Evolutionary conservation across 768 basidiomycete genomes (phyloP).

Genomic region (Sporobolomyces phaffii): DNA sequence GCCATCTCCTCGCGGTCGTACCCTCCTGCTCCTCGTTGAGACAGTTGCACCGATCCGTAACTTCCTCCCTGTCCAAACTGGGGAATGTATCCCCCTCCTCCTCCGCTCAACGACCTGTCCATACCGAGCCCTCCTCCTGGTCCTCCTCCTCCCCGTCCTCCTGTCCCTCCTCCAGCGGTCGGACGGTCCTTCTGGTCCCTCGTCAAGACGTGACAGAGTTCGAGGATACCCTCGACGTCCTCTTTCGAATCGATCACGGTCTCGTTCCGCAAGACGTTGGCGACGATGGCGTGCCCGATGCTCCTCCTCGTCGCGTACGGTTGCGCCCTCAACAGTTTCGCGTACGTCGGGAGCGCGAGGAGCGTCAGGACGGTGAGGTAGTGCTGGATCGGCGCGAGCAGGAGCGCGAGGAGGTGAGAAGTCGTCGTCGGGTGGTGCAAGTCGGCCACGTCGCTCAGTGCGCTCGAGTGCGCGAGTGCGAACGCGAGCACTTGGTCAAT

Average conservation of each 20-base stretch:
- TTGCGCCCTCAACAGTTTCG: conserved; percentile 72
- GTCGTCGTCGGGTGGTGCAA: conserved; percentile 81
- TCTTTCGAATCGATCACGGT: conserved; percentile 88
- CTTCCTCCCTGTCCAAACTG: conserved; percentile 44
- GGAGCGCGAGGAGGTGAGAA: conserved; percentile 79
- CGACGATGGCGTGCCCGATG: conserved; percentile 89
- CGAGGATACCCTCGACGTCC: conserved; percentile 88
- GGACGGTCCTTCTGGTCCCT: conserved; percentile 57
- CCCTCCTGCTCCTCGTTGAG: conserved; percentile 49
- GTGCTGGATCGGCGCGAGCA: conserved; percentile 89
- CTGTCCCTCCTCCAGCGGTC: background rate
- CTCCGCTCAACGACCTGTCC: conserved; percentile 53
- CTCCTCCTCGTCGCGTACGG: conserved; percentile 83
- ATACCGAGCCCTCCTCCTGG: background rate
- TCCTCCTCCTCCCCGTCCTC: conserved; percentile 28
- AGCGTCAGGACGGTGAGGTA: conserved; percentile 94
- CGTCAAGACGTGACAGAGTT: conserved; percentile 85
- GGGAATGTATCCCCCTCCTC: background rate
- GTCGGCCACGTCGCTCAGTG: conserved; percentile 71
- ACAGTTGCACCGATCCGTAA: conserved; percentile 45
- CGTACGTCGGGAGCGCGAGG: conserved; percentile 89
- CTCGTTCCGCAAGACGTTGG: conserved; percentile 91
- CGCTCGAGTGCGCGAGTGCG: conserved; percentile 74
- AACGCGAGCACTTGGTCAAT: conserved; percentile 92
- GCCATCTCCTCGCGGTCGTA: conserved; percentile 81